Base-by-base conservation (phyloP, 495 filamentous ascomycete species). In the Aspergillus affinis region DNA sequence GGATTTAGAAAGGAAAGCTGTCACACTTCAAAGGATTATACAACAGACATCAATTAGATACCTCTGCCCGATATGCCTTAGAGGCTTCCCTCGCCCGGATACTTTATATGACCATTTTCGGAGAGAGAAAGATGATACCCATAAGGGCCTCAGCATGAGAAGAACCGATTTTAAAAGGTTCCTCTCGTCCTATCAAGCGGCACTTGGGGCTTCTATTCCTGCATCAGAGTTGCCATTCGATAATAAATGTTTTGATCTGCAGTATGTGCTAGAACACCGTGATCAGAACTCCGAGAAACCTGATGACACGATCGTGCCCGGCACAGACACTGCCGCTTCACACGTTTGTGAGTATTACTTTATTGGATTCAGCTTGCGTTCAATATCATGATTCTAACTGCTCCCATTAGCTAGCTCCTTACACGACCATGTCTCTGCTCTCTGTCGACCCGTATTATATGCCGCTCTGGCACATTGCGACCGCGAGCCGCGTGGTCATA, bases 211-310 rank as follows among this genome's bases (percentile, higher is more conserved):
- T 51, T 51, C 48, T 51, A 20, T 51, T 26, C 7, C 48, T 51
- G 48, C 48, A 51, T 6, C 48, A 51, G 48, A 21, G 19, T 51
- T 51, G 20, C 20, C 26, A 51, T 51, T 51, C 26, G 26, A 51
- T 51, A 51, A 51, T 51, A 51, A 51, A 51, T 51, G 26, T 51
- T 51, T 51, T 51, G 20, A 51, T 20, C 48, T 51, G 48, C 19
- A 51, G 48, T 51, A 51, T 26, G 26, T 51, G 26, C 19, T 51
- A 26, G 48, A 51, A 51, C 20, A 51, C 20, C 26, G 26, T 51
- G 26, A 7, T 51, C 48, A 51, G 19, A 18, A 51, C 20, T 51
- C 48, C 26, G 10, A 51, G 48, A 51, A 51, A 51, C 48, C 48
- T 26, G 48, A 51, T 51, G 20, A 51, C 20, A 51, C 6, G 48